Conservation (phyloP, 805 yeast species). For the Cyberlindnera maritima region DNA sequence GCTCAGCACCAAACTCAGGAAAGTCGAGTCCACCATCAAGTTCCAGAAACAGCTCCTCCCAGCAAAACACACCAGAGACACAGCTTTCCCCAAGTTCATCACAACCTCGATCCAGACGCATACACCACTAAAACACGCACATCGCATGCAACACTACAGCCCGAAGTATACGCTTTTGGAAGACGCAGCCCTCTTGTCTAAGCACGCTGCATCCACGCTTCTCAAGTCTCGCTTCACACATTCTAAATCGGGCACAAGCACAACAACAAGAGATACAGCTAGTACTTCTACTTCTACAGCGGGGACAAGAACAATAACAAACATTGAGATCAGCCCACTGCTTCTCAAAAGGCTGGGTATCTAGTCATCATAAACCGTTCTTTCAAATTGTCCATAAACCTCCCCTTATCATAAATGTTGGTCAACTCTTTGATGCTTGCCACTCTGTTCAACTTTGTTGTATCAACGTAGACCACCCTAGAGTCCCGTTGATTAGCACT, state of each 20-base stretch:
- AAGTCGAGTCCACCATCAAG: constrained; percentile 21
- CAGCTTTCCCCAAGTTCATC: constrained; percentile 13
- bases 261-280: background rate
- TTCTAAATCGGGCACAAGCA: background rate
- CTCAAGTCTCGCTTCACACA: constrained; percentile 4
- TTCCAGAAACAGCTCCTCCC: constrained; percentile 11
- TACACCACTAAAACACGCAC: background rate
- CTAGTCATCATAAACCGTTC: constrained; percentile 13
- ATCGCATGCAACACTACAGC: background rate
- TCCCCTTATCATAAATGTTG: constrained; percentile 25
- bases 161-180: constrained; percentile 3
- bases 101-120: constrained; percentile 1
- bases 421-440: constrained; percentile 13
- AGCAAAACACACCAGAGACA: constrained; percentile 6
- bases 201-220: constrained; percentile 9
- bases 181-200: constrained; percentile 5
- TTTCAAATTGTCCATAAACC: constrained; percentile 17
- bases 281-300: no score
- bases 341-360: constrained; percentile 21
- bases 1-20: constrained; percentile 13
- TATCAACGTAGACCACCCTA: constrained; percentile 12
- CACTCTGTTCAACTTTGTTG: constrained; percentile 4
- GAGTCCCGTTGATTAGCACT: constrained; percentile 21
- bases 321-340: constrained; percentile 14
- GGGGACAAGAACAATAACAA: constrained; percentile 9